A percentile compares a stretch with the other conserved stretches of the same genome.
Evolutionary conservation across 73 alveolate species (phyloP).

Genomic region (Blepharisma japonicum): DNA sequence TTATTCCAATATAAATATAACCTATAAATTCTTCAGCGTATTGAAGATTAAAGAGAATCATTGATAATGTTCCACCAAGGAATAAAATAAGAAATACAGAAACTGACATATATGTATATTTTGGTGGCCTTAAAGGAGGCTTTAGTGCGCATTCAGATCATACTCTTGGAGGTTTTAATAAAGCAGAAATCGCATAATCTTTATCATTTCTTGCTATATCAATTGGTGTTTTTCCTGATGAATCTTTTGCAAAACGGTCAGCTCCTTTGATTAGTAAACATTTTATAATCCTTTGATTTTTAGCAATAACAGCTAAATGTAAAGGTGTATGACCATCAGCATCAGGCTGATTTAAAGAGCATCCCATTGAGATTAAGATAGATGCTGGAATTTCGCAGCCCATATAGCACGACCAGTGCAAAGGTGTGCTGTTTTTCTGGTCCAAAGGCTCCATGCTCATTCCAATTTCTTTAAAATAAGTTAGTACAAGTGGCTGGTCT

Average conservation of each 20-base stretch:
- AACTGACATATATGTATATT: neutral
- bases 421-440: conserved; percentile 77
- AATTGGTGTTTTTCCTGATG: neutral
- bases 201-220: conserved; percentile 22
- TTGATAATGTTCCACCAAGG: conserved; percentile 12
- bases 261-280: conserved; percentile 27
- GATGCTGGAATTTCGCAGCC: conserved; percentile 49
- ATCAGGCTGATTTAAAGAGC: neutral
- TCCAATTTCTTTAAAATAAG: conserved; percentile 76
- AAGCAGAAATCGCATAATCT: neutral
- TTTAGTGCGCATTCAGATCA: neutral
- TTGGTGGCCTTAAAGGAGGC: conserved; percentile 26
- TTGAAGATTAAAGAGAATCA: neutral
- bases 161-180: neutral
- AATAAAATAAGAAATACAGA: neutral
- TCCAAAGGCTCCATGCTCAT: conserved; percentile 63
- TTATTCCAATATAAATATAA: neutral
- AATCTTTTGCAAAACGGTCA: neutral
- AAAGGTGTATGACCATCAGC: conserved; percentile 34
- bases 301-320: conserved; percentile 28
- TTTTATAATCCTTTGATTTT: neutral
- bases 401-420: conserved; percentile 94
- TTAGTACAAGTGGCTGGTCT: conserved; percentile 77
- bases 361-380: neutral
- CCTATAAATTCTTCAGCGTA: neutral